These are phyloP conservation scores for Cladobotryum mycophilum DNA, from an alignment of 2,329 filamentous ascomycete genomes.

Conservation along the genomic window DNA sequence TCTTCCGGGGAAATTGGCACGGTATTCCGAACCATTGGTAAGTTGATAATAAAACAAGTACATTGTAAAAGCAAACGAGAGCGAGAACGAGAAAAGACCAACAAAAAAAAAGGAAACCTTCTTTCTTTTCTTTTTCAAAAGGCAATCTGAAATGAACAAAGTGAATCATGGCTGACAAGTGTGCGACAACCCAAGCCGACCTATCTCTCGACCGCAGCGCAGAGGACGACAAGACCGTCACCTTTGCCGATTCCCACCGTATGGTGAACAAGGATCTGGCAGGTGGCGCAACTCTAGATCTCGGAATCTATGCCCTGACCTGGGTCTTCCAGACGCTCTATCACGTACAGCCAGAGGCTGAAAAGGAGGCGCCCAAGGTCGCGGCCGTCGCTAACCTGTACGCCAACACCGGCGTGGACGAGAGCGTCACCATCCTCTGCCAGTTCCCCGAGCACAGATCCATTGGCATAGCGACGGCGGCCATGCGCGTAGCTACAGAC, in stretches of 20 bases:
- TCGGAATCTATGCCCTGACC: conserved; percentile 83
- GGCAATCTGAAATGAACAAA: too few relatives aligned
- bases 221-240: conserved; percentile 41
- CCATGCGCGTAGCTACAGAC: conserved; percentile 55
- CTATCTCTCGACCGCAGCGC: conserved; percentile 54
- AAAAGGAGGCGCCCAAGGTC: conserved; percentile 63
- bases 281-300: conserved; percentile 74
- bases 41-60: conserved; percentile 14
- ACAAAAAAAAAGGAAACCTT: too few relatives aligned
- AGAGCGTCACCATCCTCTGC: conserved; percentile 70
- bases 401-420: conserved; percentile 62
- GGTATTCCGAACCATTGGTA: conserved; percentile 54
- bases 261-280: conserved; percentile 80
- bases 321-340: conserved; percentile 91
- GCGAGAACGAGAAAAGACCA: too few relatives aligned
- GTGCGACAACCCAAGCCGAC: conserved; percentile 40
- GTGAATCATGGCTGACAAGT: background rate
- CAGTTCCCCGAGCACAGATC: conserved; percentile 64
- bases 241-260: conserved; percentile 57
- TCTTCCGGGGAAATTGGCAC: conserved; percentile 49
- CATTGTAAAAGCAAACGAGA: background rate
- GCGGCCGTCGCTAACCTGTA: conserved; percentile 66
- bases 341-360: conserved; percentile 63
- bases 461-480: conserved; percentile 67
- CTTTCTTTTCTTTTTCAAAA: too few relatives aligned